Evolutionary conservation across 163 green algal genomes (phyloP), one percentile per base, ranked within the genome.

Genomic region (Picocystis sp.): DNA sequence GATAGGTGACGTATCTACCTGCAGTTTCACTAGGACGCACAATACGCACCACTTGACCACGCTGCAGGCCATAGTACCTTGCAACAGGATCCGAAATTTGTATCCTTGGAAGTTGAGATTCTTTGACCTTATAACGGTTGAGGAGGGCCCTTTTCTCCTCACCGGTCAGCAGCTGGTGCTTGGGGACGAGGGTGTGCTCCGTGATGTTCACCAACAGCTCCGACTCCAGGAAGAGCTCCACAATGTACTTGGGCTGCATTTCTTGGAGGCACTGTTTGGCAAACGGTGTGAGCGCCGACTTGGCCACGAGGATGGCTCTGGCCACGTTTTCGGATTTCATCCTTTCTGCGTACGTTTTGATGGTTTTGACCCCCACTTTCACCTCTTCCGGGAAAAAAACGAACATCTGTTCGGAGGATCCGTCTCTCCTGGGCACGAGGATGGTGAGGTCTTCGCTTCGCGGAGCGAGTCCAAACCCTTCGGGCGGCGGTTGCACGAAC

Each of bases 171-270:
- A 96, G 72, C 22, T 75, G 61, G 70, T 97, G 89, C 65, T 89
- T 58, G 0, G 89, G 89, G 41, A 94, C 84, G n/a, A 53, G 47
- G 38, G 56, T 44, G 62, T 96, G 87, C 61, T 94, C 75, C 3
- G 81, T 96, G 62, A 98, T 95, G 74, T 98, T 96, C 34, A 98
- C 80, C 24, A 95, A 71, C 51, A 97, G 76, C 79, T 95, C 86
- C 13, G 66, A 57, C 64, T 92, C 57, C n/a, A 58, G 53, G 38
- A 67, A 67, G 65, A 76, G 47, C 63, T 85, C 78, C 10, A 89
- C 79, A 44, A 69, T 42, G 56, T 83, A 87, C 51, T 84, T 89
- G 24, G 56, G 52, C 45, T 71, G 60, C 71, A 86, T 85, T 59
- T 93, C 77, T 17, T 56, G 34, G 14, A 94, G 60, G 54, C 70